Base-by-base conservation (phyloP, 108 stramenopile species). In the Nitzschia putrida region DNA sequence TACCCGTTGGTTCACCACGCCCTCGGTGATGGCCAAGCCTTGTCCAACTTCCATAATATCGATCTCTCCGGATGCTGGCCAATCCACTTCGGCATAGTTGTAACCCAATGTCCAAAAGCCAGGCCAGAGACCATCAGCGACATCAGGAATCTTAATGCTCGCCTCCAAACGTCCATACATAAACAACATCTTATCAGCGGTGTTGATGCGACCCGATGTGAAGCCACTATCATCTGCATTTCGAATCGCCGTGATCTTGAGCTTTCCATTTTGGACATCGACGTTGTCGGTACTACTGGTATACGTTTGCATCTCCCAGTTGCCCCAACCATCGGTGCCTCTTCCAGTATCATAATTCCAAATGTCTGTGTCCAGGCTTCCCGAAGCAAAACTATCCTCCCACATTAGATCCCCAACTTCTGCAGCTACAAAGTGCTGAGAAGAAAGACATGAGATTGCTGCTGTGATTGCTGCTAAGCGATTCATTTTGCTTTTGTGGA, bases 51-150 rank as follows among this genome's bases (percentile, higher is more conserved):
- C 88, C 85, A 86, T 72, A 41, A 88, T 57, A 72, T 88, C 88
- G 69, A 88, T 84, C 50, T 86, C 88, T 25, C 88, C 88, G 25
- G 78, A 82, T 12, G 3, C 22, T 24, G 80, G 80, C 80, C 80
- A 81, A 9, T 25, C 78, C 61, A 81, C 85, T 69, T 66, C 64
- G 2, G 8, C 53, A 50, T 72, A 61, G 67, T 86, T 67, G 24
- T 45, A 56, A 18, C 83, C 83, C 9, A 86, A 69, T 13, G 83
- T 83, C 85, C 85, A 86, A 51, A 88, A 65, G 16, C 81, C 85
- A 24, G 73, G 79, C 79, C 79, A 80, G 11, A 74, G 38, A 18
- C 79, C 80, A 40, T 72, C 51, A 10, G 42, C 73, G n/a, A 53
- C 40, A 66, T 51, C 16, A 0, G 79, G 79, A 4, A 74, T 10